These are phyloP conservation scores for Exophiala viscosa DNA, from an alignment of 2,329 filamentous ascomycete species.

Conservation along the genomic window DNA sequence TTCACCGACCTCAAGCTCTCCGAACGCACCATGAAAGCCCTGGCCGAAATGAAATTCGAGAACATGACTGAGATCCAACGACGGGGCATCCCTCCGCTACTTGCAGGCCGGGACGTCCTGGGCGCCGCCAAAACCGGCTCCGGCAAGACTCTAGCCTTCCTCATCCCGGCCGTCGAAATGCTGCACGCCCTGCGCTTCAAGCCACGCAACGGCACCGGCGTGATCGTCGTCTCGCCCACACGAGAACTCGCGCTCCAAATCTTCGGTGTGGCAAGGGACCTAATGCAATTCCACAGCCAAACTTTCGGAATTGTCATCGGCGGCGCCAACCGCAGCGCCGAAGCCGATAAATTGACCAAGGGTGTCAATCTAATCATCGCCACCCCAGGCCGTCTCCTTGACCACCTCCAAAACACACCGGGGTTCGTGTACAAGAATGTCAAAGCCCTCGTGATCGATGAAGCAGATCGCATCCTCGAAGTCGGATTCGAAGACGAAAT, in stretches of 20 bases:
- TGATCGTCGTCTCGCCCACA: conserved; percentile 88
- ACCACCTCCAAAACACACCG: conserved; percentile 89
- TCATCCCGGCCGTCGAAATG: conserved; percentile 93
- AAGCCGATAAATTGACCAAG: conserved; percentile 90
- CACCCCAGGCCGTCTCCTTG: conserved; percentile 85
- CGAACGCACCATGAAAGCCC: conserved; percentile 82
- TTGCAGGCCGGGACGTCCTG: conserved; percentile 87
- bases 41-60: conserved; percentile 86
- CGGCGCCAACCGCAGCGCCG: conserved; percentile 83
- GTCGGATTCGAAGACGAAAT: conserved; percentile 98
- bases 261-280: conserved; percentile 87
- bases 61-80: conserved; percentile 95
- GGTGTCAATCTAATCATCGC: conserved; percentile 93
- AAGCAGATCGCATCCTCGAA: conserved; percentile 93
- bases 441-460: conserved; percentile 88
- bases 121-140: conserved; percentile 95
- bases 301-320: conserved; percentile 96
- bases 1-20: conserved; percentile 83
- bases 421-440: conserved; percentile 90
- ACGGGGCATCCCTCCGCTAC: conserved; percentile 77
- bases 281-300: conserved; percentile 90
- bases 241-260: conserved; percentile 93
- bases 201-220: conserved; percentile 87
- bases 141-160: conserved; percentile 91
- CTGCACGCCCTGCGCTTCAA: conserved; percentile 87